Evolutionary conservation across 148 eudicot species (phyloP), one percentile per base, ranked within the genome.

Genomic region (Rhododendron griersonianum): DNA sequence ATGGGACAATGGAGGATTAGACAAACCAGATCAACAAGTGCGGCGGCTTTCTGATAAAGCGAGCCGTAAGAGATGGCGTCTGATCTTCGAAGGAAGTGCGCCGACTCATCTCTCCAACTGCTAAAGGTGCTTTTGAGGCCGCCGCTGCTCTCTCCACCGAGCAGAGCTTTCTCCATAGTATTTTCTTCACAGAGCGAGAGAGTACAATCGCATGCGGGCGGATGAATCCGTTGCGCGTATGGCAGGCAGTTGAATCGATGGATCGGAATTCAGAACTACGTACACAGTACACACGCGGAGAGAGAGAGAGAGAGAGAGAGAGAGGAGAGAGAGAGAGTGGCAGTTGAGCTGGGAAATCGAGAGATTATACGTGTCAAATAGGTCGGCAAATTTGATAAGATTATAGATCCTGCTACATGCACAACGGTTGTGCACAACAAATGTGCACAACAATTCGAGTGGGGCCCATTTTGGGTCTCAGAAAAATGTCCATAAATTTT

Each of bases 1-100:
- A n/a, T n/a, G 5, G 18, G 7, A 2, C 25, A 82, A 82, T 15
- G 19, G 81, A 63, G 21, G 59, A 25, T 7, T 11, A n/a, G 4
- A 84, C 73, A 16, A 87, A 95, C 97, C 89, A 95, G 93, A 90
- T 95, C 98, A 91, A 95, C 95, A 50, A 95, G 92, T 28, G 97
- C 98, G 73, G 98, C 98, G 37, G 98, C 98, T 81, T 90, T 94
- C 73, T 95, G 91, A 86, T 94, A 94, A 77, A 86, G 86, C 13
- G 94, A 88, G 57, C 98, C 98, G 79, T 83, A 30, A 78, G 95
- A 90, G 44, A 94, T 94, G 78, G 97, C 98, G 65, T 93, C 93
- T 28, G 96, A 85, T 86, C 96, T 91, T 80, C 93, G 86, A 35
- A 55, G 87, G 80, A 89, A 91, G 23, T 63, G 30, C 50, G 50